phyloP scores from a whole-genome alignment of 257 asterid genomes.

The Fraxinus pennsylvanica region DNA sequence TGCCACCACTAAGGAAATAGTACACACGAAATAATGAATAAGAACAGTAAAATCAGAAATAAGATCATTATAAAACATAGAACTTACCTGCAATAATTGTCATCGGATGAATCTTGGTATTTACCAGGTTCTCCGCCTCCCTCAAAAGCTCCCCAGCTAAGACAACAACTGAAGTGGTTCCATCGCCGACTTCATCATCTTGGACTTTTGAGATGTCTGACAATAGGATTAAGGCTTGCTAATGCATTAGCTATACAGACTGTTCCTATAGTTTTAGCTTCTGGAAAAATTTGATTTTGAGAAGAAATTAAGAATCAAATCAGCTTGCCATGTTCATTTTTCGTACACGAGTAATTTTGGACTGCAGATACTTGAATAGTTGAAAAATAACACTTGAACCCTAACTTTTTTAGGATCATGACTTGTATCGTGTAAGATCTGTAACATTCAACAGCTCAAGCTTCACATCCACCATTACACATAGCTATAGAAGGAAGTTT shows the following conservation, averaged over 20 bases:
- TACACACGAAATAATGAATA: background rate
- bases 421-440: background rate
- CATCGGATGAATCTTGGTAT: constrained; percentile 92
- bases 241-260: background rate
- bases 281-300: background rate
- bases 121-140: constrained; percentile 96
- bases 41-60: constrained; percentile 1
- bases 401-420: background rate
- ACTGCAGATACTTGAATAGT: background rate
- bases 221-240: constrained; percentile 33
- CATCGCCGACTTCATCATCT: constrained; percentile 99
- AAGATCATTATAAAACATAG: constrained; percentile 9
- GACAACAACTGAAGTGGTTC: constrained; percentile 95
- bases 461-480: constrained; percentile 1
- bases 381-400: background rate
- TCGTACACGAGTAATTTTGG: background rate
- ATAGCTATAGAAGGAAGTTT: background rate
- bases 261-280: background rate
- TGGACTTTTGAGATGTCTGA: constrained; percentile 95
- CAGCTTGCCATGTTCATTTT: background rate
- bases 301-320: constrained; percentile 4
- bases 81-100: constrained; percentile 77
- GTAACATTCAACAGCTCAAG: constrained; percentile 4
- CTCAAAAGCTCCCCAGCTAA: constrained; percentile 97
- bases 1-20: background rate